phyloP scores from a whole-genome alignment of 164 flowering plant species.

The Akebia trifoliata region DNA sequence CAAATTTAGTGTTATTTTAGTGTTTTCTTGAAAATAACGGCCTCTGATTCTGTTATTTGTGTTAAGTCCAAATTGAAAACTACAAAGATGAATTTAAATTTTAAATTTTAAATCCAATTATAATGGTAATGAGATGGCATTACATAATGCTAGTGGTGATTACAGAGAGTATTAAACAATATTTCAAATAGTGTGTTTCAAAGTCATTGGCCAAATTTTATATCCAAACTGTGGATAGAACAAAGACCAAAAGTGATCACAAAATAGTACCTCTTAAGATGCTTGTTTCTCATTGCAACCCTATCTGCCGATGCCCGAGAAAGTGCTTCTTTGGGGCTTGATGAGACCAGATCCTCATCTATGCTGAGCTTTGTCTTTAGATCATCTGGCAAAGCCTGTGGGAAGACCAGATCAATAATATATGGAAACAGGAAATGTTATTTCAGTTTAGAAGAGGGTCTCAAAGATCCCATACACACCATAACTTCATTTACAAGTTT shows the following conservation, averaged over 20 bases:
- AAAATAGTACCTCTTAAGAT: conserved; percentile 47
- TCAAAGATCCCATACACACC: conserved; percentile 57
- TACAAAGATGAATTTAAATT: too few species aligned
- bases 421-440: conserved; percentile 8
- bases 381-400: conserved; percentile 90
- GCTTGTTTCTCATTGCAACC: conserved; percentile 52
- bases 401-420: conserved; percentile 21
- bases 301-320: conserved; percentile 67
- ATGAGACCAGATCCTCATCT: conserved; percentile 72
- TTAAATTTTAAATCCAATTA: too few species aligned
- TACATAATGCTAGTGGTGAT: too few species aligned
- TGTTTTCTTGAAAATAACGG: too few species aligned
- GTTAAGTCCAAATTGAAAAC: too few species aligned
- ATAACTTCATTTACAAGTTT: conserved; percentile 92
- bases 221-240: not conserved
- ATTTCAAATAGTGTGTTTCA: too few species aligned
- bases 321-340: conserved; percentile 82
- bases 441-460: not conserved
- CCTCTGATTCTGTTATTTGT: too few species aligned
- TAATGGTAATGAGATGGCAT: too few species aligned
- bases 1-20: conserved; percentile 3
- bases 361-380: conserved; percentile 86
- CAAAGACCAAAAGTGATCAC: not conserved
- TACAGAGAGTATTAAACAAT: too few species aligned
- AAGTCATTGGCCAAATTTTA: conserved; percentile 8